Evolutionary conservation across 306 rosid species (phyloP).

Genomic region (Trifolium pratense): DNA sequence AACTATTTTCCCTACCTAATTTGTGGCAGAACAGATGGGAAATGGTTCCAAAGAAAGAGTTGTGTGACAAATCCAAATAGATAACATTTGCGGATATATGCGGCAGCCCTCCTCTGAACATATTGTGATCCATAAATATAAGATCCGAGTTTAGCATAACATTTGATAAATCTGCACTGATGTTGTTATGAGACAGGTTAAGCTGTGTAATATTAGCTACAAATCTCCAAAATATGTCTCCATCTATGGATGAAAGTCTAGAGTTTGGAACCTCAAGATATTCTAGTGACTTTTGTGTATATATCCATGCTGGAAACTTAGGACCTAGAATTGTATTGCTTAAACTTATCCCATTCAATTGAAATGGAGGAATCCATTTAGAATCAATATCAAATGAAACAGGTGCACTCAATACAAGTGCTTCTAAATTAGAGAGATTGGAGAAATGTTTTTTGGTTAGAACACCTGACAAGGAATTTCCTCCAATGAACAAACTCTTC

Average conservation of each 20-base stretch:
- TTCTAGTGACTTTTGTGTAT: conserved; percentile 21
- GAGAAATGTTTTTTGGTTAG: conserved; percentile 17
- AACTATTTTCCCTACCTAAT: conserved; percentile 9
- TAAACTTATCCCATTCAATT: not conserved
- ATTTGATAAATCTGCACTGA: conserved; percentile 44
- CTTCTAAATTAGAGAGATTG: conserved; percentile 5
- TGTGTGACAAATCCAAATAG: conserved; percentile 17
- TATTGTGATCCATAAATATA: conserved; percentile 28
- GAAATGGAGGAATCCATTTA: conserved; percentile 45
- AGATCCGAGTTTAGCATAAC: conserved; percentile 9
- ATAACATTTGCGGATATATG: conserved; percentile 37
- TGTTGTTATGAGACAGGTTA: conserved; percentile 36
- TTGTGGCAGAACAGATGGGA: conserved; percentile 34
- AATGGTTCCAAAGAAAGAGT: conserved; percentile 45
- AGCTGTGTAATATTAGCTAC: conserved; percentile 35
- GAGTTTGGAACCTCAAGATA: conserved; percentile 1
- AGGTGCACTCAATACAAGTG: not conserved
- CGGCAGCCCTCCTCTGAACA: conserved; percentile 44
- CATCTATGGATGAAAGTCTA: not conserved
- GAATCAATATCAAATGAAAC: conserved; percentile 26
- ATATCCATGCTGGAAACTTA: conserved; percentile 41
- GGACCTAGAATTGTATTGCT: conserved; percentile 38
- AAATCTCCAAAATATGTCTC: conserved; percentile 33
- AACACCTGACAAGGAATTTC: conserved; percentile 27
- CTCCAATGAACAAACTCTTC: not conserved